Conservation (phyloP, 1,284 basidiomycete species). For the Boletus sp. region DNA sequence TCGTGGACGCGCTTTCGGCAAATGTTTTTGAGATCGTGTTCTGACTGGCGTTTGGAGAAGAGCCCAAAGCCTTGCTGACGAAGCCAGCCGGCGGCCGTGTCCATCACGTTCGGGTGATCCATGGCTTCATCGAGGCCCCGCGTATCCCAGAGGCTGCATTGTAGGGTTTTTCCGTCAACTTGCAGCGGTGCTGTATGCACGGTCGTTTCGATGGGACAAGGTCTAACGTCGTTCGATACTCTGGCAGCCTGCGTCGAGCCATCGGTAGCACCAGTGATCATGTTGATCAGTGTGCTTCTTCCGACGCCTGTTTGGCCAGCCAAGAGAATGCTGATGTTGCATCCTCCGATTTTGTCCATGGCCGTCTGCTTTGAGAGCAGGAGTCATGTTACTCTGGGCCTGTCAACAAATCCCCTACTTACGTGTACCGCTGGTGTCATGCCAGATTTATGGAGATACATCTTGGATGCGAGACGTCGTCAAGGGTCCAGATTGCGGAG, state of each 20-base stretch:
- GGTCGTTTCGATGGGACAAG: constrained; percentile 24
- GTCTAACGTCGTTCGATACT: constrained; percentile 27
- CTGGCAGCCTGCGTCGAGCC: constrained; percentile 15
- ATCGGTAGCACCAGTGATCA: constrained; percentile 20
- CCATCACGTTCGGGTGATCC: constrained; percentile 25
- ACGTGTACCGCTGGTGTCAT: constrained; percentile 1
- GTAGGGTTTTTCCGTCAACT: constrained; percentile 5
- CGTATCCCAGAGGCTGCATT: constrained; percentile 24
- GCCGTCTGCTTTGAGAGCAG: not conserved
- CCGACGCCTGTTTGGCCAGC: constrained; percentile 29
- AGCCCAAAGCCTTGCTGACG: constrained; percentile 25
- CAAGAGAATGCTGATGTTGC: constrained; percentile 18
- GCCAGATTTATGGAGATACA: not conserved
- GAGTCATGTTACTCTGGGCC: not conserved
- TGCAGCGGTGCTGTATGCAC: constrained; percentile 12
- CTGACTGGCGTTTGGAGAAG: constrained; percentile 17
- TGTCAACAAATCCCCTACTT: constrained; percentile 3
- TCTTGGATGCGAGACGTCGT: constrained; percentile 2
- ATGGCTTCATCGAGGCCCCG: constrained; percentile 29
- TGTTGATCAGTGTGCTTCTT: constrained; percentile 28
- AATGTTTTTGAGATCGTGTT: constrained; percentile 20
- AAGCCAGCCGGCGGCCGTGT: constrained; percentile 21
- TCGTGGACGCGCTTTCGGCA: constrained; percentile 19
- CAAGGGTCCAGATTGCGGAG: not conserved
- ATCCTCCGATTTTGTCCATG: not conserved